Base-by-base conservation (phyloP, 805 yeast genomes). In the Suhomyces sp. region DNA sequence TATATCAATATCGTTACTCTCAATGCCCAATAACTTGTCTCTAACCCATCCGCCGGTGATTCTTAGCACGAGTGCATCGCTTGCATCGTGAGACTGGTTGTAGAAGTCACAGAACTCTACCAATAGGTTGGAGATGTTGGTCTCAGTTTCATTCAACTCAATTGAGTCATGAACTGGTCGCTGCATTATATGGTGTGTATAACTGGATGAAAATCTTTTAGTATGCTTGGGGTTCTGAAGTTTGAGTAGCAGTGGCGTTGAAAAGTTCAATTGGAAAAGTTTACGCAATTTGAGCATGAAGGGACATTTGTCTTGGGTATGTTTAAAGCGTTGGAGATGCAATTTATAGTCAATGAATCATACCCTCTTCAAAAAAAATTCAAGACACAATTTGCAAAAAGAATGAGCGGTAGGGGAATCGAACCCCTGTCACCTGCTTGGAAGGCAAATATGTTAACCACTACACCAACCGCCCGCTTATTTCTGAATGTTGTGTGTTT, bases 41-140 rank as follows among this genome's bases (percentile, higher is more conserved):
- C 98, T 74, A 2, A 93, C 98, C 98, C 98, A 91, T 0, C 98
- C 98, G 22, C 98, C 98, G 0, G 97, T 90, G 46, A 93, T 85
- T 41, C 98, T 60, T 10, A 85, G 68, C 28, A 73, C 81, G 7
- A 82, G 54, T n/a, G 44, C 50, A 31, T 51, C 42, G 11, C 39
- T 38, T n/a, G 30, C 29, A 15, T 34, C 28, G 10, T 33, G 34
- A 3, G 40, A 30, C 9, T 43, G 17, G 41, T 72, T 70, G 45
- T 70, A 65, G 29, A 51, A 43, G 28, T 50, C 44, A 49, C 70
- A 66, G 46, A 63, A 76, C 22, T 63, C 68, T 13, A 64, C 63
- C 22, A 76, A 51, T 8, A 74, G 43, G 23, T 51, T 43, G 22
- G 65, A 50, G 43, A 76, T 70, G 30, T 61, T 59, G 14, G 49